phyloP scores from a whole-genome alignment of 108 stramenopile genomes.

The Stephanodiscus minutulus region DNA sequence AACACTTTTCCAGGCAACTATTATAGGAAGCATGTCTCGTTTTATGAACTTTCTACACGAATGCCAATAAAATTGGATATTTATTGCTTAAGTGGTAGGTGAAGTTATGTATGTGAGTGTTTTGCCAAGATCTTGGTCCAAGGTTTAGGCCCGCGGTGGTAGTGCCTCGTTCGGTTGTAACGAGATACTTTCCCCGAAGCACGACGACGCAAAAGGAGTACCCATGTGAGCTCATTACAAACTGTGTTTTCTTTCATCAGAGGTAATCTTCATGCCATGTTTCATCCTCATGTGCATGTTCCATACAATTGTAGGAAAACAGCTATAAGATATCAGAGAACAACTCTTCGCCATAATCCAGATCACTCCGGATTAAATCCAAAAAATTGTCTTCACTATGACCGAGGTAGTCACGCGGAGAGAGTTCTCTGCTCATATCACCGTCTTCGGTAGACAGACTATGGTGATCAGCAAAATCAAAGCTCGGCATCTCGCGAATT shows the following conservation, averaged over 20 bases:
- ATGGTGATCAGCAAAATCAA: constrained; percentile 16
- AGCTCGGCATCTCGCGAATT: not conserved
- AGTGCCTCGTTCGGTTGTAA: too few species aligned
- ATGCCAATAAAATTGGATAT: too few species aligned
- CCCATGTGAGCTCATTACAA: not conserved
- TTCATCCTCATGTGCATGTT: not conserved
- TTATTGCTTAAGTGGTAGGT: too few species aligned
- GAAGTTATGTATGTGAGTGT: too few species aligned
- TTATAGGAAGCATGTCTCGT: too few species aligned
- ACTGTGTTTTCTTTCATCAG: too few species aligned
- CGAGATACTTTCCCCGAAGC: too few species aligned
- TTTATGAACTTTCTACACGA: too few species aligned
- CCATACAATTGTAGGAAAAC: not conserved
- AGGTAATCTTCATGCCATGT: not conserved
- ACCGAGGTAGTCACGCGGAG: not conserved
- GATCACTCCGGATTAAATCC: constrained; percentile 22
- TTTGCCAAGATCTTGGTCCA: too few species aligned
- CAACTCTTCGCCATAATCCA: constrained; percentile 7
- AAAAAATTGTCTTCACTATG: constrained; percentile 13
- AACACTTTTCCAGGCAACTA: too few species aligned
- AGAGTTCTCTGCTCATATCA: constrained; percentile 2
- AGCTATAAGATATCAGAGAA: constrained; percentile 7
- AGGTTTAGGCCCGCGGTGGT: too few species aligned
- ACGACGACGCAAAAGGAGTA: not conserved
- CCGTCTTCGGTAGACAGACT: constrained; percentile 12